A percentile compares a stretch with the other conserved stretches of the same genome.
Evolutionary conservation across 176 grass and related monocot genomes (phyloP).

Genomic region (Triticum turgidum): DNA sequence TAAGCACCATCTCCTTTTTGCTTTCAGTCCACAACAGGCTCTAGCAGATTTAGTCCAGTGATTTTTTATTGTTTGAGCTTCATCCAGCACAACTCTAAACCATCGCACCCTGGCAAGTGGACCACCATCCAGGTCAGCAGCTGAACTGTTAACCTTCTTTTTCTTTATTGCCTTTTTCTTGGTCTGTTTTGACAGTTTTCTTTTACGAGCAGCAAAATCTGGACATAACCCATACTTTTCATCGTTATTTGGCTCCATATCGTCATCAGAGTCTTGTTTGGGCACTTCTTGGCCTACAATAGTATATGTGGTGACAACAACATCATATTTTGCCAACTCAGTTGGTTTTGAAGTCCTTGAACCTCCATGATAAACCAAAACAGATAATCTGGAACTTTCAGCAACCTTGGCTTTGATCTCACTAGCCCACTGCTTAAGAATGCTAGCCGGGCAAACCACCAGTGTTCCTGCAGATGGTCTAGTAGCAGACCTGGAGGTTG

Average conservation of each 20-base stretch:
- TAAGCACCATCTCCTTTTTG: slow-evolving; percentile 91
- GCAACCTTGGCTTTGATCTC: slow-evolving; percentile 72
- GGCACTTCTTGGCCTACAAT: slow-evolving; percentile 86
- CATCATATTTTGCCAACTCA: slow-evolving; percentile 78
- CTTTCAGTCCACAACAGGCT: slow-evolving; percentile 76
- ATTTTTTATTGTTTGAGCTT: slow-evolving; percentile 98
- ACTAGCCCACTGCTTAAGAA: slow-evolving; percentile 88
- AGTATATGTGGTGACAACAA: slow-evolving; percentile 88
- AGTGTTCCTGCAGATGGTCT: slow-evolving; percentile 77
- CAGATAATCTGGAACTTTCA: slow-evolving; percentile 64
- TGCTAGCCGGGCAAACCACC: slow-evolving; percentile 85
- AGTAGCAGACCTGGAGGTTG: slow-evolving; percentile 14
- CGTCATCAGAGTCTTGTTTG: slow-evolving; percentile 56
- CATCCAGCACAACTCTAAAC: slow-evolving; percentile 95
- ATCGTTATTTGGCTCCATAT: slow-evolving; percentile 51
- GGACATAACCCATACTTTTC: slow-evolving; percentile 32
- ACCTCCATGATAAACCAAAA: slow-evolving; percentile 90
- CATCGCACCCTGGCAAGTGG: slow-evolving; percentile 85
- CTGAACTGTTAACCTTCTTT: slow-evolving; percentile 43
- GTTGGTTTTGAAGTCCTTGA: slow-evolving; percentile 76
- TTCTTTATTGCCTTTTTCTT: slow-evolving; percentile 57
- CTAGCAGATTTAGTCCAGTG: slow-evolving; percentile 66
- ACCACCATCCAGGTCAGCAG: slow-evolving; percentile 43
- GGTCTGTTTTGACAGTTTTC: slow-evolving; percentile 34
- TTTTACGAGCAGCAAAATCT: slow-evolving; percentile 50